Base-by-base conservation (phyloP, 495 filamentous ascomycete species). In the Aspergillus wentii region DNA sequence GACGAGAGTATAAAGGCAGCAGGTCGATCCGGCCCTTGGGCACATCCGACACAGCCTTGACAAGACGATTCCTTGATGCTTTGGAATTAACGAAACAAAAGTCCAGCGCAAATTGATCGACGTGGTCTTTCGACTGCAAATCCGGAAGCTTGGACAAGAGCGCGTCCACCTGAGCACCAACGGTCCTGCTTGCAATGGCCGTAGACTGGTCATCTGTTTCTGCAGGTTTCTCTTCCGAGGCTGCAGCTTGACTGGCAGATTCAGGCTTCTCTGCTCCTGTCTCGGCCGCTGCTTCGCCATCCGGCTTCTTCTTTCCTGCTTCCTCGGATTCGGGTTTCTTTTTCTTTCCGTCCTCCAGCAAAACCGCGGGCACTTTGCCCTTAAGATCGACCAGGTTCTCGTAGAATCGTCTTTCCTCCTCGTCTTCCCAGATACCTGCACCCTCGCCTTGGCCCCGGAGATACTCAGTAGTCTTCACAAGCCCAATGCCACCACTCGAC, bases 11-110 rank as follows among this genome's bases (percentile, higher is more conserved):
- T 35, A 83, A 71, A 0, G 92, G 91, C 15, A 99, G 62, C n/a
- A 99, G 74, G 61, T 99, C 92, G 21, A 84, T 78, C 15, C 92
- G 86, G 27, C 89, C 89, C 58, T 92, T 95, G 11, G 92, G 94
- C 23, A 96, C 81, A 46, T 99, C 92, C 34, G 94, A 88, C 13
- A 97, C 70, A 18, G 88, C 86, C 62, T 96, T 96, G 61, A 95
- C 75, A 8, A 99, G 76, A 20, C 92, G 74, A 59, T 99, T 97
- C 25, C 92, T 77, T 3, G 94, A 97, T 8, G 92, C 92, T 57
- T 99, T 99, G 0, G 94, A 97, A 56, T 99, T 99, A 45, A 99
- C 71, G 47, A 95, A 96, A 62, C 92, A 97, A 52, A 99, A 99
- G 53, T 96, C 91, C 34, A 95, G 79, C 9, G 94, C 91, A 26